Base-by-base conservation (phyloP, 208 protist species). In the Leishmania aethiopica region DNA sequence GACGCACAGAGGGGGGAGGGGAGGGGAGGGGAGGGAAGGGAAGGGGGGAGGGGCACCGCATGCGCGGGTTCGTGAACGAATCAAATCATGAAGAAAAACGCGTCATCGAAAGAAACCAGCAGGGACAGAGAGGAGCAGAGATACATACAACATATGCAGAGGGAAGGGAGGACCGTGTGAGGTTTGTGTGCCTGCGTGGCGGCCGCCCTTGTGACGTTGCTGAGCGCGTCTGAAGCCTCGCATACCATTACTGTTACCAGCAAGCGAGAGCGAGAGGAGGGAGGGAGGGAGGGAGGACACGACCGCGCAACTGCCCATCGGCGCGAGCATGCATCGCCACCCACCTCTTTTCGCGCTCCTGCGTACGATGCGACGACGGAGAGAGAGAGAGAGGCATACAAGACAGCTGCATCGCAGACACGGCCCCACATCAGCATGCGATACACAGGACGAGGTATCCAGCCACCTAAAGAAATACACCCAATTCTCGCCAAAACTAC, bases 81-180 rank as follows among this genome's bases (percentile, higher is more conserved):
- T 64, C 35, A 47, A 57, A 75, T 28, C 45, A 47, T 0, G 45
- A 47, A 47, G 70, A 81, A 13, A 79, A 64, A 53, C 35, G 40
- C 73, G 35, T 35, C 42, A 45, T 10, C 40, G 25, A 64, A n/a
- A 78, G 37, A 45, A 32, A 67, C 4, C 59, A n/a, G 5, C 67
- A 6, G 17, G n/a, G 37, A 72, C 35, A 17, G 28, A 77, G 17
- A 60, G 49, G 3, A 32, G 73, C 45, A 77, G 40, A 59, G 81
- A 87, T 67, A 79, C 32, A 78, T 35, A 77, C 75, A 82, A 47
- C 8, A 53, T 0, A 47, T 28, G 15, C n/a, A 73, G 25, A 55
- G 25, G 2, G 47, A 75, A 22, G 47, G 66, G 60, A 37, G 57
- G n/a, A n/a, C 15, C 51, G n/a, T 73, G 45, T 59, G 60, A 55